phyloP scores from a whole-genome alignment of 1,284 basidiomycete species.

The Sporisorium scitamineum region DNA sequence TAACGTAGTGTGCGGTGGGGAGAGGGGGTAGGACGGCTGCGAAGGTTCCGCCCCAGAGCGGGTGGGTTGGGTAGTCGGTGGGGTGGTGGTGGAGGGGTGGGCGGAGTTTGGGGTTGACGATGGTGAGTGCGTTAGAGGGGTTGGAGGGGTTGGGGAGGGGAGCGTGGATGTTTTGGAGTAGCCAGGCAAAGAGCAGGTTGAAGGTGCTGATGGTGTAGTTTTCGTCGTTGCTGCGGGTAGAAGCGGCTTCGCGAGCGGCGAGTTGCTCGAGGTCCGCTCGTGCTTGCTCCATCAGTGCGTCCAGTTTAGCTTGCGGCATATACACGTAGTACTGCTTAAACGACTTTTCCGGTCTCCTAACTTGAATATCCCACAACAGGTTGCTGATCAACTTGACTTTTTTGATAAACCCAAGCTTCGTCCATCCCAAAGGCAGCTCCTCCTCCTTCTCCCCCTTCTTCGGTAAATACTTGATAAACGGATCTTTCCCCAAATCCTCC shows the following conservation, averaged over 20 bases:
- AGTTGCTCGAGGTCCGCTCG: constrained; percentile 10
- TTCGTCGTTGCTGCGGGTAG: background rate
- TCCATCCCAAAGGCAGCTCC: constrained; percentile 20
- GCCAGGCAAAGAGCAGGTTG: constrained; percentile 35
- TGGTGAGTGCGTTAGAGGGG: constrained; percentile 11
- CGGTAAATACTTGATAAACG: constrained; percentile 16
- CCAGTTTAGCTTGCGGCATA: constrained; percentile 20
- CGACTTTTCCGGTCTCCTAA: constrained; percentile 20
- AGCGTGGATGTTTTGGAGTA: constrained; percentile 31
- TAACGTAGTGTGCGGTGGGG: constrained; percentile 7
- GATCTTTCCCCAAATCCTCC: constrained; percentile 16
- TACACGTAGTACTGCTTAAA: constrained; percentile 34
- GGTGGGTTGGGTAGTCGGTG: constrained; percentile 21
- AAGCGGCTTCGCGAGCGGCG: background rate
- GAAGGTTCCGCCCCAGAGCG: constrained; percentile 29
- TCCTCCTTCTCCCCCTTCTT: constrained; percentile 6
- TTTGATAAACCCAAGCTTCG: constrained; percentile 6
- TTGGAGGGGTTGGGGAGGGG: constrained; percentile 3
- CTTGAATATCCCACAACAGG: constrained; percentile 28
- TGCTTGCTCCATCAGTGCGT: constrained; percentile 14
- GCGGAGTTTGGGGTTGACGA: constrained; percentile 28
- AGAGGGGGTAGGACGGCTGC: constrained; percentile 12
- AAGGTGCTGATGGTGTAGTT: constrained; percentile 21
- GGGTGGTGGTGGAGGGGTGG: constrained; percentile 13
- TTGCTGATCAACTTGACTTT: constrained; percentile 16